These are phyloP conservation scores for Solanum clarkiae DNA, from an alignment of 257 asterid genomes.

Conservation along the genomic window DNA sequence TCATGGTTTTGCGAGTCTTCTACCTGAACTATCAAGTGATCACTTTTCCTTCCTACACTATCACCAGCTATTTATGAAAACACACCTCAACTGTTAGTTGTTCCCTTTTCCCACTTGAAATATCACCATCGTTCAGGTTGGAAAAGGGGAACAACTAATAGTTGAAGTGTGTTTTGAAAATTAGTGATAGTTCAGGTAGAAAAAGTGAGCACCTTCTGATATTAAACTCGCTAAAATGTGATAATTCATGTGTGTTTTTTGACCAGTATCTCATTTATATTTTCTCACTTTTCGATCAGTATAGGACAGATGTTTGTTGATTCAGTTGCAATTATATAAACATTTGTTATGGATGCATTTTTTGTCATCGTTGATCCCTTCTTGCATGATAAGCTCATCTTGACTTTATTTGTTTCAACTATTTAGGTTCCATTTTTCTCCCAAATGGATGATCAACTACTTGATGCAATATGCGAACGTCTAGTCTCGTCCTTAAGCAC, in stretches of 20 bases:
- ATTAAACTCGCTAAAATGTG: neutral
- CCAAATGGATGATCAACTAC: conserved; percentile 90
- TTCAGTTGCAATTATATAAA: neutral
- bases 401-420: neutral
- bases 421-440: conserved; percentile 83
- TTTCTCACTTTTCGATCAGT: neutral
- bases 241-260: neutral
- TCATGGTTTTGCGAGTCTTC: neutral
- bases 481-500: conserved; percentile 75
- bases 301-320: neutral
- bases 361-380: neutral
- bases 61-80: neutral
- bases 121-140: neutral
- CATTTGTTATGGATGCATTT: neutral
- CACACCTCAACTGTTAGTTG: neutral
- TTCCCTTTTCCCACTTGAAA: neutral
- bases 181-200: neutral
- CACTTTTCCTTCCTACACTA: neutral
- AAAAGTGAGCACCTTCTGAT: neutral
- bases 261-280: neutral
- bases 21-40: neutral
- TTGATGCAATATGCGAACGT: conserved; percentile 88
- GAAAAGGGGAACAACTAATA: neutral
- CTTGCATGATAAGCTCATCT: neutral
- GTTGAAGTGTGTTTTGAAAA: neutral